Evolutionary conservation across 148 eudicot genomes (phyloP).

Genomic region (Amaranthus cruentus): DNA sequence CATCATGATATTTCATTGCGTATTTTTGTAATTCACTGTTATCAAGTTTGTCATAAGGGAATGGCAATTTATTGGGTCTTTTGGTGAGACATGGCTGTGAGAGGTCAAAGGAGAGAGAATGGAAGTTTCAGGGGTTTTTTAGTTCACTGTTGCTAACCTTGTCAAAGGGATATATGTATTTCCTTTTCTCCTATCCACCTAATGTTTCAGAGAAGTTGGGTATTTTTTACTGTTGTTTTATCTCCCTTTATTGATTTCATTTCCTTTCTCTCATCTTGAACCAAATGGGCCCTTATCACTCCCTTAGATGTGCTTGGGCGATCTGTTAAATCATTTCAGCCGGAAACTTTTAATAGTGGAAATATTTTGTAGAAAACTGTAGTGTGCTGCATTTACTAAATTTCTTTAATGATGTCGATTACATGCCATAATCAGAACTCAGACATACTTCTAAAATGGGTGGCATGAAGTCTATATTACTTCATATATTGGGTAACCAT

Average conservation of each 20-base stretch:
- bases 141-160: no score
- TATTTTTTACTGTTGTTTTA: neutral
- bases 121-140: no score
- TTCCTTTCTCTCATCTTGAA: neutral
- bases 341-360: neutral
- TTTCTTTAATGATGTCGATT: neutral
- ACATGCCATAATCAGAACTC: neutral
- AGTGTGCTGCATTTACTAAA: neutral
- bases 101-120: no score
- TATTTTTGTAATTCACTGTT: no score
- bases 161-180: no score
- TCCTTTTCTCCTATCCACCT: no score
- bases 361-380: neutral
- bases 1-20: no score
- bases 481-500: neutral
- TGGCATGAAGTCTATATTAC: neutral
- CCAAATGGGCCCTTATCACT: no score
- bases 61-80: no score
- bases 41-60: no score
- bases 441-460: neutral
- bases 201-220: no score
- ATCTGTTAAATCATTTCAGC: neutral
- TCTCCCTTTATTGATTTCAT: neutral
- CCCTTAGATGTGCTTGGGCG: neutral
- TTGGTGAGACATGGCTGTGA: no score